Evolutionary conservation across 208 protist species (phyloP).

Genomic region (Acanthamoeba rhysodes): DNA sequence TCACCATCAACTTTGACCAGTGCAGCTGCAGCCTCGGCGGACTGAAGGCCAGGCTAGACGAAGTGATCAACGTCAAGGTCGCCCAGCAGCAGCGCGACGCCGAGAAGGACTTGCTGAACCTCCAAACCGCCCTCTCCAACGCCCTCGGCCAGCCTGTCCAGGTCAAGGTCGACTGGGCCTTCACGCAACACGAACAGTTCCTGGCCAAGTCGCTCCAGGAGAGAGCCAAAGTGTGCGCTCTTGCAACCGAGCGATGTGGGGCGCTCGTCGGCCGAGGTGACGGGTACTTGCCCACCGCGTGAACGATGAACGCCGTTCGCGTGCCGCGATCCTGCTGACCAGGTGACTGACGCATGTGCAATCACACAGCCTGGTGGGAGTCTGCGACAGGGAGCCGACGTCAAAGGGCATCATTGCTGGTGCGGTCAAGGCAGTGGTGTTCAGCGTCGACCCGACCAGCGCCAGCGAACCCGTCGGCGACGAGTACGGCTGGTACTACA

Average conservation of each 20-base stretch:
- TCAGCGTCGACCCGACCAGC: neutral
- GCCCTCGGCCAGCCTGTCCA: neutral
- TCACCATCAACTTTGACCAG: neutral
- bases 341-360: no score
- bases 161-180: neutral
- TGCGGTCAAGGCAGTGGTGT: neutral
- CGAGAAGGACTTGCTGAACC: neutral
- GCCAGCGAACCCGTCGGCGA: neutral
- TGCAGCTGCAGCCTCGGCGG: neutral
- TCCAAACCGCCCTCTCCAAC: neutral
- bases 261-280: neutral
- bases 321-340: neutral
- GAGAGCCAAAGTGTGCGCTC: neutral
- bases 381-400: neutral
- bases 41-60: neutral
- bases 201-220: neutral
- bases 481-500: neutral
- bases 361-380: neutral
- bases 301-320: no score
- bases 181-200: neutral
- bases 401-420: neutral
- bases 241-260: neutral
- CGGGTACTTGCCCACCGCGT: neutral
- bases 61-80: neutral
- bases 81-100: neutral